Conservation (phyloP, 805 yeast genomes). For the Blastobotrys parvus region DNA sequence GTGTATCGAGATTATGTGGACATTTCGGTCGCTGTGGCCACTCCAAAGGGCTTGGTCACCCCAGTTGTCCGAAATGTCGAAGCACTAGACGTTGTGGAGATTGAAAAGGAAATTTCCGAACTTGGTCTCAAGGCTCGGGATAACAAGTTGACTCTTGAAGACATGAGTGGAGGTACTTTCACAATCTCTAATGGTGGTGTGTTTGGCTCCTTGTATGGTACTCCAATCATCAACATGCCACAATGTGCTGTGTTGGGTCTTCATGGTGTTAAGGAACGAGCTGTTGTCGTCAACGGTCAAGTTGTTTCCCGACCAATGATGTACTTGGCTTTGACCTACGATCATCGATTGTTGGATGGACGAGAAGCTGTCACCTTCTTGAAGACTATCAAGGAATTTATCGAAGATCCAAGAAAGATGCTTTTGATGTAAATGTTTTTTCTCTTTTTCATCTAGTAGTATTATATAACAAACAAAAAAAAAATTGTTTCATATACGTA, state of each 20-base stretch:
- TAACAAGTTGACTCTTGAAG: constrained; percentile 92
- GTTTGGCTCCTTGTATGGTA: constrained; percentile 94
- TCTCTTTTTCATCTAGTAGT: neutral
- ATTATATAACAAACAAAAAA: neutral
- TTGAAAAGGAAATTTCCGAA: constrained; percentile 75
- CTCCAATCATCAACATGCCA: constrained; percentile 97
- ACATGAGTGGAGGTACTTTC: constrained; percentile 99
- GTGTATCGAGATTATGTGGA: constrained; percentile 96
- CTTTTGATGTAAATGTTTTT: constrained; percentile 35
- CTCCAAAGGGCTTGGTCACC: constrained; percentile 98
- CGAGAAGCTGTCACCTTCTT: constrained; percentile 98
- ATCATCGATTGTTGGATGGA: constrained; percentile 96
- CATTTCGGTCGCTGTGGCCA: constrained; percentile 94
- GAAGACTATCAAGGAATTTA: constrained; percentile 90
- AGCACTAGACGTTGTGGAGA: constrained; percentile 75
- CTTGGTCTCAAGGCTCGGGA: constrained; percentile 94
- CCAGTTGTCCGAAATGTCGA: constrained; percentile 98
- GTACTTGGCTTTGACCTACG: constrained; percentile 97
- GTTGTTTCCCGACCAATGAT: constrained; percentile 97
- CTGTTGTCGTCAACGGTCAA: constrained; percentile 93
- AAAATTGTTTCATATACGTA: no score
- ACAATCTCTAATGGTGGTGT: constrained; percentile 99
- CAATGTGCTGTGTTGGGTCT: constrained; percentile 97
- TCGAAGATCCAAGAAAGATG: constrained; percentile 99
- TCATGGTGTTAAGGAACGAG: constrained; percentile 96